Conservation (phyloP, 2,329 filamentous ascomycete species). For the Teratosphaeria zuluensis region DNA sequence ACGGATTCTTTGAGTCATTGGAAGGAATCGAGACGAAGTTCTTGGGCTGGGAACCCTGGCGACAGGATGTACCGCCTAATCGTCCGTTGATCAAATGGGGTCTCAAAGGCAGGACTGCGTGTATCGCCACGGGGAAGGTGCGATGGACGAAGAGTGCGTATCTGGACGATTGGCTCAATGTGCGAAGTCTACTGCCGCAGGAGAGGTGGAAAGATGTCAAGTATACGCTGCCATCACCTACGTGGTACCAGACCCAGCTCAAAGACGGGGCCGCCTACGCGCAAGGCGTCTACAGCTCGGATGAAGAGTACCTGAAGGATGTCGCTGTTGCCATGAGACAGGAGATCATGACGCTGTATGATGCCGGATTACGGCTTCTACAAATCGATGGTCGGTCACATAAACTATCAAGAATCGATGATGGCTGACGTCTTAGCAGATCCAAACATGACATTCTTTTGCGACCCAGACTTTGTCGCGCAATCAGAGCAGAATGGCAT, state of each 20-base stretch:
- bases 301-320: constrained; percentile 20
- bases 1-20: constrained; percentile 18
- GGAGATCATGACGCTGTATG: constrained; percentile 16
- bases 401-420: background rate
- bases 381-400: constrained; percentile 9
- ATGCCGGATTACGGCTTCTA: constrained; percentile 14
- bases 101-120: constrained; percentile 11
- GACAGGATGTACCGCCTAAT: constrained; percentile 16
- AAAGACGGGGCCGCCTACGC: constrained; percentile 18
- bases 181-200: constrained; percentile 7
- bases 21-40: constrained; percentile 8
- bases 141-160: constrained; percentile 14
- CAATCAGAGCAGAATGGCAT: constrained; percentile 13
- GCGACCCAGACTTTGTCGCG: constrained; percentile 13
- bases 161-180: constrained; percentile 15
- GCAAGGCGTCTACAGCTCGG: constrained; percentile 14
- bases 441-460: constrained; percentile 20
- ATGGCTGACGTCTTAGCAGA: constrained; percentile 1
- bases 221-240: constrained; percentile 21
- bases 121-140: constrained; percentile 14
- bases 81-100: constrained; percentile 10
- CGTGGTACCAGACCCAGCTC: constrained; percentile 22
- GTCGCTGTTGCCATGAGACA: constrained; percentile 12
- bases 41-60: constrained; percentile 9
- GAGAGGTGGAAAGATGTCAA: constrained; percentile 13